phyloP scores from a whole-genome alignment of 2,329 filamentous ascomycete species.

The Cladophialophora immunda region DNA sequence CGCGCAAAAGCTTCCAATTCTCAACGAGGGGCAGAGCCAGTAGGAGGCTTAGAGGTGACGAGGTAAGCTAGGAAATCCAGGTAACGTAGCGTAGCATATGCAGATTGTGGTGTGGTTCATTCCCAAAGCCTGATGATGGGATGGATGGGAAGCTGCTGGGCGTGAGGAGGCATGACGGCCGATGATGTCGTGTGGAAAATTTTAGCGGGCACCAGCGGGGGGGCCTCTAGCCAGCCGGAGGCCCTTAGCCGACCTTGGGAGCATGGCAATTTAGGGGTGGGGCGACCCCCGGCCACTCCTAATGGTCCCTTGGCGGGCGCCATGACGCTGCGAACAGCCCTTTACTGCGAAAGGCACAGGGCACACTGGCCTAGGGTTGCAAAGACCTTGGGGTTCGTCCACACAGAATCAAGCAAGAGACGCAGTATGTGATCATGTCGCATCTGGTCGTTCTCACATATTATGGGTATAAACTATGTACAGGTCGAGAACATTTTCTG shows the following conservation, averaged over 20 bases:
- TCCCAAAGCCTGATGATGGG: background rate
- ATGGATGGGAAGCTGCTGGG: slow-evolving; percentile 12
- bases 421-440: background rate
- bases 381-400: background rate
- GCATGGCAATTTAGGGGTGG: slow-evolving; percentile 2
- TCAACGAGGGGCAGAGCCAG: slow-evolving; percentile 26
- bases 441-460: background rate
- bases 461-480: slow-evolving; percentile 13
- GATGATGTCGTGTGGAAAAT: slow-evolving; percentile 21
- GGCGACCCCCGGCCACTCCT: background rate
- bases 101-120: slow-evolving; percentile 18
- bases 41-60: slow-evolving; percentile 17
- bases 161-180: slow-evolving; percentile 2
- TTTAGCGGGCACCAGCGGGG: background rate
- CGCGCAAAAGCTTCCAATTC: slow-evolving; percentile 13
- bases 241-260: background rate
- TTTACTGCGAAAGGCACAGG: background rate
- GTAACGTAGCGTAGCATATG: slow-evolving; percentile 22
- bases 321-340: background rate
- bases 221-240: background rate
- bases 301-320: background rate
- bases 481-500: slow-evolving; percentile 5
- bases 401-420: background rate
- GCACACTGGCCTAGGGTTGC: background rate
- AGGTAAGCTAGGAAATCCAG: slow-evolving; percentile 9